Conservation (phyloP, 2,329 filamentous ascomycete species). For the Ophiostoma ulmi region DNA sequence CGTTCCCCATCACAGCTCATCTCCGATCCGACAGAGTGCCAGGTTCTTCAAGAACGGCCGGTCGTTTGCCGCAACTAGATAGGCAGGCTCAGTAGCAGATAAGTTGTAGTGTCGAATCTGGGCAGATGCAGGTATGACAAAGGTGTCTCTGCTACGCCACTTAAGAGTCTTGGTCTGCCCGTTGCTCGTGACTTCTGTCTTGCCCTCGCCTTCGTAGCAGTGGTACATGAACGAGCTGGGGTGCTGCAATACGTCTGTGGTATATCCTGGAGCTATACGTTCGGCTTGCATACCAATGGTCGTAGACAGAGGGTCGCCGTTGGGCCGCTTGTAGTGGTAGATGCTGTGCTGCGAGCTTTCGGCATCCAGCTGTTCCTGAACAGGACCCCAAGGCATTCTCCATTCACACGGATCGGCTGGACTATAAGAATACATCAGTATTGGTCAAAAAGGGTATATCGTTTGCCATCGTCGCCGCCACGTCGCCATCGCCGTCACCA, state of each 20-base stretch:
- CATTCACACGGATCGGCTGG: not conserved
- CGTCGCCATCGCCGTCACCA: no score
- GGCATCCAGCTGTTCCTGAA: not conserved
- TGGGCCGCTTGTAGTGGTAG: not conserved
- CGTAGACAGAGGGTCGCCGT: not conserved
- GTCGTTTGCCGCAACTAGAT: not conserved
- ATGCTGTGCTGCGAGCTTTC: not conserved
- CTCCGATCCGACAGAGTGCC: not conserved
- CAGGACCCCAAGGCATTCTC: not conserved
- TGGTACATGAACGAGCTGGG: conserved; percentile 16
- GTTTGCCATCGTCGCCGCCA: no score
- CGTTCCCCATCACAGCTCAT: not conserved
- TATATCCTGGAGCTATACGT: not conserved
- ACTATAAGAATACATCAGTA: not conserved
- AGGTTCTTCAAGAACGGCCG: not conserved
- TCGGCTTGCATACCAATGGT: not conserved
- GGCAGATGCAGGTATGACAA: not conserved
- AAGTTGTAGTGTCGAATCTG: not conserved
- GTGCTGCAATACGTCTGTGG: conserved; percentile 10
- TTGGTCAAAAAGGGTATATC: not conserved
- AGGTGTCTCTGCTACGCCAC: not conserved
- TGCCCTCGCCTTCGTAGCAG: conserved; percentile 15
- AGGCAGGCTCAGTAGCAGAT: not conserved
- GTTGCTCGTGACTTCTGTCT: not conserved
- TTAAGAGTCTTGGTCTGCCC: not conserved